Conservation (phyloP, 176 grass and related monocot genomes). For the Microstegium vimineum region DNA sequence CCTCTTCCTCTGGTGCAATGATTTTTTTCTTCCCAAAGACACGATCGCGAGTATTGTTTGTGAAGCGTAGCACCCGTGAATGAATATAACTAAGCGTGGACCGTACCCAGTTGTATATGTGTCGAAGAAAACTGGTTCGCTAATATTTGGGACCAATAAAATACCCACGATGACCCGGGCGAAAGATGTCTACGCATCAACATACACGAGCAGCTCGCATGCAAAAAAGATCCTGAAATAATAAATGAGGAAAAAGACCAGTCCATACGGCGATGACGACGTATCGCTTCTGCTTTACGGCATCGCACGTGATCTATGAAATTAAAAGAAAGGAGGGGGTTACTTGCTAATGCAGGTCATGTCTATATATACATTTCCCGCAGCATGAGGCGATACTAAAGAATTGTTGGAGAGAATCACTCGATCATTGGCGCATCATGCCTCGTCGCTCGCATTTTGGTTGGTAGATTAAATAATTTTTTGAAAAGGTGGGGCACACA, state of each 20-base stretch:
- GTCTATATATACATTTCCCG: neutral
- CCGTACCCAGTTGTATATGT: too few species aligned
- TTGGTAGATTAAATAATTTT: neutral
- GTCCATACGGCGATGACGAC: neutral
- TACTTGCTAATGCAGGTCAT: too few species aligned
- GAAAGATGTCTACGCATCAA: neutral
- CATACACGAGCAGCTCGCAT: neutral
- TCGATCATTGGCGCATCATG: slow-evolving; percentile 13
- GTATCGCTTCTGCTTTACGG: neutral
- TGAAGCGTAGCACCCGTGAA: too few species aligned
- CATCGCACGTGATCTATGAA: neutral
- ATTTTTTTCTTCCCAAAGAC: too few species aligned
- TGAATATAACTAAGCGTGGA: too few species aligned
- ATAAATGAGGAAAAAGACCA: neutral
- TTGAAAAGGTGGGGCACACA: neutral
- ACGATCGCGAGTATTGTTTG: too few species aligned
- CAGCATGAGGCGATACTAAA: too few species aligned
- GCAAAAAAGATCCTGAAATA: neutral
- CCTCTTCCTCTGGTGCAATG: too few species aligned
- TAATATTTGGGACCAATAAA: neutral
- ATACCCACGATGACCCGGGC: neutral
- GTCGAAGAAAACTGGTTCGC: neutral
- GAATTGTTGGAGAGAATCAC: too few species aligned
- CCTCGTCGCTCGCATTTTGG: neutral
- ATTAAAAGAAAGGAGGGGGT: too few species aligned